Evolutionary conservation across 768 basidiomycete genomes (phyloP).

Genomic region (Collybia mongolica): DNA sequence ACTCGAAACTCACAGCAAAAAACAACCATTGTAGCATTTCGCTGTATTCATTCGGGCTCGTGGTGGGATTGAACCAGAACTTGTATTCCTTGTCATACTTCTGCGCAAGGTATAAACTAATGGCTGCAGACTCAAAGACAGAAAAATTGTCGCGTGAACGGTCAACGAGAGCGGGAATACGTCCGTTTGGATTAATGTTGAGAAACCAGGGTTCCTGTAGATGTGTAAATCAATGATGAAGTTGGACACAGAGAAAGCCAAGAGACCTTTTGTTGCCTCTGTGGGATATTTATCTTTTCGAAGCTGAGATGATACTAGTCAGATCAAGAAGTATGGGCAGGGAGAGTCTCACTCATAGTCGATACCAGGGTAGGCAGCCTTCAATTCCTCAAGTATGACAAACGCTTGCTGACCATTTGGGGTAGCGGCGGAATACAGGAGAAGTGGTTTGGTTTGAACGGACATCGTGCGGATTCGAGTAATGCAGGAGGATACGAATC

Average conservation of each 20-base stretch:
- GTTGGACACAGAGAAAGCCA: too few species aligned
- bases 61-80: conserved; percentile 61
- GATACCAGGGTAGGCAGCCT: conserved; percentile 36
- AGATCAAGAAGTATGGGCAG: too few species aligned
- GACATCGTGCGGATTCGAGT: neutral
- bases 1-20: conserved; percentile 52
- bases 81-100: conserved; percentile 76
- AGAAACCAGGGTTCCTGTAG: conserved; percentile 67
- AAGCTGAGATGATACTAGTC: too few species aligned
- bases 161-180: conserved; percentile 71
- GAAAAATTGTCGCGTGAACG: conserved; percentile 56
- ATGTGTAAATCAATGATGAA: too few species aligned
- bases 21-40: conserved; percentile 86
- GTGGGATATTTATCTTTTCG: too few species aligned
- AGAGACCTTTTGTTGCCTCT: too few species aligned
- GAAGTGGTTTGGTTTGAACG: conserved; percentile 4
- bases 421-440: conserved; percentile 42
- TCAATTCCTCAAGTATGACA: conserved; percentile 56
- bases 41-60: conserved; percentile 58
- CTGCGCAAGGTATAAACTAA: conserved; percentile 76
- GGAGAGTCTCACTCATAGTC: neutral
- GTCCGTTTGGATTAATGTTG: conserved; percentile 68
- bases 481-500: too few species aligned
- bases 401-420: conserved; percentile 51
- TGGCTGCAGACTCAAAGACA: conserved; percentile 81